Base-by-base conservation (phyloP, 2,329 filamentous ascomycete genomes). In the Aspergillus fumigatiaffinis region DNA sequence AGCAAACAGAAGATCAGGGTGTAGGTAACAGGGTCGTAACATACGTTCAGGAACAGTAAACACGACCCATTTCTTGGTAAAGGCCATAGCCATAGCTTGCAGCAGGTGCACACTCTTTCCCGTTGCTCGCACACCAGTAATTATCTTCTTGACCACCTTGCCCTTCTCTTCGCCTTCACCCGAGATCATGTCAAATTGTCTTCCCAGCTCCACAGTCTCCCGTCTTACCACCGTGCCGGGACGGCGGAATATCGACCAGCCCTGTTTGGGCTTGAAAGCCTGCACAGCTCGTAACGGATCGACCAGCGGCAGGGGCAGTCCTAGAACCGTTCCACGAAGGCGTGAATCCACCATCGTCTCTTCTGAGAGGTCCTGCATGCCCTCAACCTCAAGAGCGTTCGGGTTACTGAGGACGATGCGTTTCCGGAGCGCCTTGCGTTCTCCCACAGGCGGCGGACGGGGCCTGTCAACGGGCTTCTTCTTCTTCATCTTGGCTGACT, bases 391-490 rank as follows among this genome's bases (percentile, higher is more conserved):
- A 41, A 97, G 79, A 51, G 94, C 94, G 77, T 96, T 97, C 74
- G 90, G 89, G 78, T 97, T 99, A 80, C 89, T 93, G 59, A 99
- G 85, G 58, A 95, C 87, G 68, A 99, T 90, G 65, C 90, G 87
- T 80, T 95, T 96, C 63, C 92, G 87, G 71, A 90, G 81, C 28
- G 90, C 90, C 77, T 92, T 96, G 64, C 92, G 86, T 80, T 97
- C 92, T 63, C 92, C 93, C 3, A 85, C 81, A 12, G 79, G 79
- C 21, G 89, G 88, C 17, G 85, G 81, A 74, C 82, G 84, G 55
- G 77, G 74, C 14, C 72, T 69, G n/a, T 77, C 75, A n/a, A 68
- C 67, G 12, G 60, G 65, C 38, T 66, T 63, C 60, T 76, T 78
- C 68, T 76, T 78, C 62, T 77, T 81, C 61, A 80, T 79, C 52